Evolutionary conservation across 2,329 filamentous ascomycete genomes (phyloP).

Genomic region (Fusarium sp.): DNA sequence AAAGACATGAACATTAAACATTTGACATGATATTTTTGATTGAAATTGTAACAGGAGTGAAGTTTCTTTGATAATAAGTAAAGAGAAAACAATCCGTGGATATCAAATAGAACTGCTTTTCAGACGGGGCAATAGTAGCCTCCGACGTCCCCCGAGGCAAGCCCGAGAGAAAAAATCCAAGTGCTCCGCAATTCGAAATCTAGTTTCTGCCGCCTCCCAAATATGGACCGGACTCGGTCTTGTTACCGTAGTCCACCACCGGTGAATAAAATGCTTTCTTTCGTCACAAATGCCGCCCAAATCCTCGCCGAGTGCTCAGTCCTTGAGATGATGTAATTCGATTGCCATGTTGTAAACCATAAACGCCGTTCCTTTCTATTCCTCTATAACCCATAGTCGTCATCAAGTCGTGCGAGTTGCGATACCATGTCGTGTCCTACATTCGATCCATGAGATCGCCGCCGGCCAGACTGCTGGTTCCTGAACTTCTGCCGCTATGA

Average conservation of each 20-base stretch:
- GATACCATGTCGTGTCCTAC: constrained; percentile 49
- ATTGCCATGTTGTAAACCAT: constrained; percentile 47
- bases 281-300: constrained; percentile 45
- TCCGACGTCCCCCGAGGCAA: constrained; percentile 46
- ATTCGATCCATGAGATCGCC: constrained; percentile 73
- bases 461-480: constrained; percentile 81
- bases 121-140: constrained; percentile 34
- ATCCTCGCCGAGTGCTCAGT: constrained; percentile 44
- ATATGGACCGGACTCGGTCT: constrained; percentile 21
- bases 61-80: constrained; percentile 42
- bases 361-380: constrained; percentile 57
- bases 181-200: constrained; percentile 48
- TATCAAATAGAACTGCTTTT: constrained; percentile 45
- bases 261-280: constrained; percentile 37
- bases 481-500: constrained; percentile 81
- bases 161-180: constrained; percentile 50
- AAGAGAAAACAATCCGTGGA: constrained; percentile 28
- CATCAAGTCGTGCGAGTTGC: constrained; percentile 54
- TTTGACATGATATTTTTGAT: constrained; percentile 33
- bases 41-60: constrained; percentile 44
- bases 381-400: constrained; percentile 55
- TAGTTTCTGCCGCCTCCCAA: constrained; percentile 44
- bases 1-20: constrained; percentile 19
- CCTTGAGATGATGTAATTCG: constrained; percentile 43
- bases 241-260: constrained; percentile 20